Percentiles rank a stretch among this genome's conserved stretches.
phyloP scores from a whole-genome alignment of 495 filamentous ascomycete species.

The Aspergillus bridgeri region DNA sequence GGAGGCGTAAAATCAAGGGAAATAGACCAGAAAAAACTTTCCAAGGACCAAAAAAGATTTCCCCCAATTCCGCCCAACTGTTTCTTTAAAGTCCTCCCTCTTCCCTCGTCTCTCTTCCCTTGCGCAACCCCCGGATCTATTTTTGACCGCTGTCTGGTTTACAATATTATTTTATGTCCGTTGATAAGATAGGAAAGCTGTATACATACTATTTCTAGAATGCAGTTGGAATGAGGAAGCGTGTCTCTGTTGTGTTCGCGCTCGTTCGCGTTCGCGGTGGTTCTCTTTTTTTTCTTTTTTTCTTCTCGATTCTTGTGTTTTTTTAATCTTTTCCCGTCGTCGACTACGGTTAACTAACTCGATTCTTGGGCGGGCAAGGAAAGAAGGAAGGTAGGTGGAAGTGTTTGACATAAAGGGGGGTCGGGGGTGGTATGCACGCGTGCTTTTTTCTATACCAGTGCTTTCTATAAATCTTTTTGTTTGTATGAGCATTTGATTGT shows the following conservation, averaged over 20 bases:
- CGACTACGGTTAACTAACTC: background rate
- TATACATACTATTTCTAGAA: slow-evolving; percentile 46
- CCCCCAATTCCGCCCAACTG: background rate
- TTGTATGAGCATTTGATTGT: slow-evolving; percentile 18
- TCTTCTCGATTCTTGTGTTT: background rate
- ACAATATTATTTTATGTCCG: slow-evolving; percentile 24
- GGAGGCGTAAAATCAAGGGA: slow-evolving; percentile 46
- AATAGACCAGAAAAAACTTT: background rate
- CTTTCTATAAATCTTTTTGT: slow-evolving; percentile 19
- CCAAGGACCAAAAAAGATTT: background rate
- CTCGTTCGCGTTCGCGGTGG: slow-evolving; percentile 10
- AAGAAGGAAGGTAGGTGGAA: background rate
- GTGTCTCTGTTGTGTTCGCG: slow-evolving; percentile 5
- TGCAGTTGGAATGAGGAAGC: slow-evolving; percentile 34
- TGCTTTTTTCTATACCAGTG: slow-evolving; percentile 30
- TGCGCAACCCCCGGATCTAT: background rate
- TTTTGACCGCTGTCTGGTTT: slow-evolving; percentile 6
- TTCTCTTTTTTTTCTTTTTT: background rate
- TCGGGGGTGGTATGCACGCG: slow-evolving; percentile 15
- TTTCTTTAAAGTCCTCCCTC: background rate
- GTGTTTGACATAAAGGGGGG: background rate
- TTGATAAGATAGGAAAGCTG: slow-evolving; percentile 44
- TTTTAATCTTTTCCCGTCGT: background rate
- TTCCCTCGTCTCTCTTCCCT: background rate
- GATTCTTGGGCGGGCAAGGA: slow-evolving; percentile 1